Evolutionary conservation across 2,329 filamentous ascomycete genomes (phyloP), one percentile per base, ranked within the genome.

Genomic region (Colletotrichum eleusines): DNA sequence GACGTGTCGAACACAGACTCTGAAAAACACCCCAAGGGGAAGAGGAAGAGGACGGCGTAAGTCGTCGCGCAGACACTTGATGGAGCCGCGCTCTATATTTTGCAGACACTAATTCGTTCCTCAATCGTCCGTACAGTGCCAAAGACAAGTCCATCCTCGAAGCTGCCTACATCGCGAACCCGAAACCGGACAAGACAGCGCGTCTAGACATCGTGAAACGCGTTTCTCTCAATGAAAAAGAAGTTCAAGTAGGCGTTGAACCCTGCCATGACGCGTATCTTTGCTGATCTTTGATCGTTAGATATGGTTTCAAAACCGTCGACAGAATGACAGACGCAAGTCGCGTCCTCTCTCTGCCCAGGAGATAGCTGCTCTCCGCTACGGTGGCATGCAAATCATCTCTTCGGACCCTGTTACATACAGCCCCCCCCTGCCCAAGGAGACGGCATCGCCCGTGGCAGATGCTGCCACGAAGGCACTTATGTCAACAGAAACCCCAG

Each of bases 251-350:
- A 84, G 81, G 42, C 28, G 26, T 7, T 35, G 12, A 5, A 9
- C 14, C 44, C 53, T 40, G 11, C 11, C 16, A 64, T 53, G 55
- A 46, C 55, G 42, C 50, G 26, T 64, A 53, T n/a, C 26, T 57
- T 40, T 61, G 26, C 54, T 67, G 31, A 69, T 31, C 26, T 16
- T 44, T 26, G 14, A 14, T 54, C 55, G 59, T n/a, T 69, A 98
- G 95, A 97, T 98, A 76, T 98, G 95, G 95, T 98, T 98, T 82
- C 95, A 98, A 78, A 98, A 98, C 78, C 90, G 94, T 77, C 89
- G 95, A 74, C 95, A 98, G 81, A 97, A 97, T 81, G 94, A 97
- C 80, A 89, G 95, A 76, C 90, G 95, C 75, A 97, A 95, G 84
- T 94, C 94, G 66, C 92, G 93, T 75, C 94, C 95, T 57, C 86